phyloP scores from a whole-genome alignment of 2,329 filamentous ascomycete species.

The Cladophialophora immunda region DNA sequence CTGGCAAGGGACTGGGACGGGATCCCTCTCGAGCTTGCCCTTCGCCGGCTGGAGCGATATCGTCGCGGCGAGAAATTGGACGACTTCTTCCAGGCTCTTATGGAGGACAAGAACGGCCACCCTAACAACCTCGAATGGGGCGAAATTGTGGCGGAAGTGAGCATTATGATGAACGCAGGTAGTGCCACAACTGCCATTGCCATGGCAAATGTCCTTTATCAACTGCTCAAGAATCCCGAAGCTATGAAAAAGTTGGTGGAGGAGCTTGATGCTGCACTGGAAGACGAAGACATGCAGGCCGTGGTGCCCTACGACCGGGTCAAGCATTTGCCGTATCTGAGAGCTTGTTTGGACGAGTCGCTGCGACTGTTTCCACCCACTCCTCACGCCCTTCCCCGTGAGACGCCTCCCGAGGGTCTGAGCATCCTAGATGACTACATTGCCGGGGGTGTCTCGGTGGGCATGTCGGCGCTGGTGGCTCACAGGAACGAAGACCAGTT shows the following conservation, averaged over 20 bases:
- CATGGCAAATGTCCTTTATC: slow-evolving; percentile 56
- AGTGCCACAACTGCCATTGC: slow-evolving; percentile 38
- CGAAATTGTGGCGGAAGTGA: slow-evolving; percentile 32
- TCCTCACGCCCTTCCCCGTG: slow-evolving; percentile 54
- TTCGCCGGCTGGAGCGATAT: slow-evolving; percentile 56
- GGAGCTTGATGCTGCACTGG: slow-evolving; percentile 58
- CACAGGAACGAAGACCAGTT: slow-evolving; percentile 52
- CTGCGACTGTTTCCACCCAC: slow-evolving; percentile 57
- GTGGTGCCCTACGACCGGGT: slow-evolving; percentile 61
- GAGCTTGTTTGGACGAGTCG: slow-evolving; percentile 62
- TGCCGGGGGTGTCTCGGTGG: slow-evolving; percentile 51
- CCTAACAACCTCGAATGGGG: slow-evolving; percentile 53
- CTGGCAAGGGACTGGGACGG: slow-evolving; percentile 52
- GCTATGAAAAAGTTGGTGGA: slow-evolving; percentile 51
- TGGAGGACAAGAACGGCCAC: slow-evolving; percentile 48
- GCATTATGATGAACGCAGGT: slow-evolving; percentile 38
- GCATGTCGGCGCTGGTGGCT: slow-evolving; percentile 53
- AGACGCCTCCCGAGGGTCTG: slow-evolving; percentile 56
- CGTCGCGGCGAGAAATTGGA: slow-evolving; percentile 61
- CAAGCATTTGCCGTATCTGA: slow-evolving; percentile 61
- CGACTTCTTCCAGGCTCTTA: slow-evolving; percentile 61
- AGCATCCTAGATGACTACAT: slow-evolving; percentile 57
- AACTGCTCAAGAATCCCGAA: slow-evolving; percentile 59
- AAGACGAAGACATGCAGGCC: slow-evolving; percentile 49
- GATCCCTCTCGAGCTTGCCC: slow-evolving; percentile 56